Conservation (phyloP, 176 grass and related monocot genomes). For the Musa schizocarpa region DNA sequence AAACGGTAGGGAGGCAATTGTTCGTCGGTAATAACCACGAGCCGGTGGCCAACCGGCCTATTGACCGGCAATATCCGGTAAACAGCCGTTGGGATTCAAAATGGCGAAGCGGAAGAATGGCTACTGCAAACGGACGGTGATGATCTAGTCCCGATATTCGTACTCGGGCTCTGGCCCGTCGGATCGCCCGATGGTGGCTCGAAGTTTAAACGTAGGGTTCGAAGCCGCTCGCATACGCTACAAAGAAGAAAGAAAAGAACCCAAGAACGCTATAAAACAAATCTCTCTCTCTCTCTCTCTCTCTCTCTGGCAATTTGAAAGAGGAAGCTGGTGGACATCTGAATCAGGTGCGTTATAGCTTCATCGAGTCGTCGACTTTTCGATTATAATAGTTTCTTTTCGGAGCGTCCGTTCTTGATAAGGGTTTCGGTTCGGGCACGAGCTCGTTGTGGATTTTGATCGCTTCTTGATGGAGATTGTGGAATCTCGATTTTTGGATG, state of each 20-base stretch:
- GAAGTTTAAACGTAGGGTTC: conserved; percentile 1
- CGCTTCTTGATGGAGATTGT: neutral
- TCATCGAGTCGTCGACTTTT: neutral
- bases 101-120: conserved; percentile 13
- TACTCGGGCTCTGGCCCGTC: neutral
- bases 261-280: neutral
- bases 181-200: neutral
- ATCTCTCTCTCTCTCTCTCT: neutral
- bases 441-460: neutral
- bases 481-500: neutral
- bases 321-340: conserved; percentile 4
- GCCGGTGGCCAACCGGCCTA: neutral
- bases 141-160: neutral
- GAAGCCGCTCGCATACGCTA: neutral
- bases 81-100: conserved; percentile 55
- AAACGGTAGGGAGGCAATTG: too few species aligned
- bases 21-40: too few species aligned
- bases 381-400: neutral
- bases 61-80: conserved; percentile 15
- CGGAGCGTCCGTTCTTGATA: neutral
- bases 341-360: neutral
- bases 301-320: neutral
- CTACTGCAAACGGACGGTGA: conserved; percentile 10
- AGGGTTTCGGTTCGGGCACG: neutral
- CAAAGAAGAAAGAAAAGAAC: neutral